These are phyloP conservation scores for Scedosporium apiospermum DNA, from an alignment of 2,329 filamentous ascomycete genomes.

Conservation along the genomic window DNA sequence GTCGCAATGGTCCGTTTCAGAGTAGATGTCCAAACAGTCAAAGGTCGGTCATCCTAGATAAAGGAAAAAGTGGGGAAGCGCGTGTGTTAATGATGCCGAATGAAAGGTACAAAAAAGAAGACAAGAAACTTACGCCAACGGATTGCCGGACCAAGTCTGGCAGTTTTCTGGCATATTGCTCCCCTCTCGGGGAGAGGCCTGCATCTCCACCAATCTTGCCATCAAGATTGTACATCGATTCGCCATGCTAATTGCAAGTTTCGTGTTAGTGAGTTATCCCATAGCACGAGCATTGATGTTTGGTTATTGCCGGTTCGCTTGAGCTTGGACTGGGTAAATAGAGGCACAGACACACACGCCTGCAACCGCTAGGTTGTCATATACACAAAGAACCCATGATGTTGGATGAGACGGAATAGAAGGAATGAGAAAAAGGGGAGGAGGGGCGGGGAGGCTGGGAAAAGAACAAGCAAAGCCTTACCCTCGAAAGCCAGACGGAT, in stretches of 20 bases:
- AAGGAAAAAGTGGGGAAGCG: neutral
- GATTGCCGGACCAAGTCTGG: conserved; percentile 79
- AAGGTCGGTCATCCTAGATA: conserved; percentile 45
- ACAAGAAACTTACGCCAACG: conserved; percentile 57
- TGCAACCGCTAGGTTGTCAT: too few species aligned
- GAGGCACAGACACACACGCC: neutral
- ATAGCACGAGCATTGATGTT: too few species aligned
- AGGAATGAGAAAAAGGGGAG: neutral
- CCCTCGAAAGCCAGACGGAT: conserved; percentile 91
- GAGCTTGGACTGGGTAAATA: too few species aligned
- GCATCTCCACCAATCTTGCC: conserved; percentile 93
- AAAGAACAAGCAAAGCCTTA: conserved; percentile 32
- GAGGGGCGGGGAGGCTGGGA: neutral
- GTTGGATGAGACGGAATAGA: neutral
- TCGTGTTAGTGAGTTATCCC: neutral
- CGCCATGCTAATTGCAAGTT: conserved; percentile 61
- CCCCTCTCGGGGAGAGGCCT: conserved; percentile 72
- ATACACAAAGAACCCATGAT: too few species aligned
- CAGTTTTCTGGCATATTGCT: conserved; percentile 77
- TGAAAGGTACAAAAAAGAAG: neutral
- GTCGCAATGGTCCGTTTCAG: conserved; percentile 83
- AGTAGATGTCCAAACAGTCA: conserved; percentile 55
- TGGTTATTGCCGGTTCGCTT: too few species aligned
- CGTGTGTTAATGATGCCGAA: conserved; percentile 16
- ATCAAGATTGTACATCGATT: conserved; percentile 83